Percentiles rank a stretch among this genome's conserved stretches.
phyloP scores from a whole-genome alignment of 768 basidiomycete genomes.

The Pleurotus ostreatus region DNA sequence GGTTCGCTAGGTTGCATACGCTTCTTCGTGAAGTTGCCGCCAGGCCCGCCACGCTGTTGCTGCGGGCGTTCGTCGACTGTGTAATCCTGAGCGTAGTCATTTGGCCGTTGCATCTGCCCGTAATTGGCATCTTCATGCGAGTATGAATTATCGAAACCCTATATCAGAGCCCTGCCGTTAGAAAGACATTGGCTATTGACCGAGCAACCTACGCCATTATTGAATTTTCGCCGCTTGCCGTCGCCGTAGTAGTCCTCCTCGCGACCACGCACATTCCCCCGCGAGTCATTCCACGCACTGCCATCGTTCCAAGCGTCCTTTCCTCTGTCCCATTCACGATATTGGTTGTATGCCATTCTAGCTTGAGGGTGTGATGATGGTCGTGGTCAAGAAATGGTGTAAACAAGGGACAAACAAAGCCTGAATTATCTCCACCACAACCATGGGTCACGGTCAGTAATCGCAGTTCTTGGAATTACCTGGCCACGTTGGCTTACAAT shows the following conservation, averaged over 20 bases:
- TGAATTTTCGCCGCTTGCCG: slow-evolving; percentile 76
- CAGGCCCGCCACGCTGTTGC: slow-evolving; percentile 36
- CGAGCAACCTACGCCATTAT: slow-evolving; percentile 58
- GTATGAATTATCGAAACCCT: slow-evolving; percentile 52
- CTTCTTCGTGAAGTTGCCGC: slow-evolving; percentile 54
- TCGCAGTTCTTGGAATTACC: neutral
- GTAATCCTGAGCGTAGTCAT: slow-evolving; percentile 41
- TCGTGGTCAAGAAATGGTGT: slow-evolving; percentile 21
- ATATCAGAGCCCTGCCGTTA: slow-evolving; percentile 16
- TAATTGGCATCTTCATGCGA: slow-evolving; percentile 37
- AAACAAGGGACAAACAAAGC: slow-evolving; percentile 37
- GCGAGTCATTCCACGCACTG: slow-evolving; percentile 20
- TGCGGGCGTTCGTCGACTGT: slow-evolving; percentile 48
- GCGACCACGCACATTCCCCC: slow-evolving; percentile 45
- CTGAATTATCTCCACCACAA: slow-evolving; percentile 23
- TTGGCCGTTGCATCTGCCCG: slow-evolving; percentile 24
- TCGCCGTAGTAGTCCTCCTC: slow-evolving; percentile 70
- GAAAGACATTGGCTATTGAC: neutral
- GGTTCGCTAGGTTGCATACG: slow-evolving; percentile 81
- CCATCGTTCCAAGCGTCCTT: slow-evolving; percentile 48
- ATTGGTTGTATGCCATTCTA: slow-evolving; percentile 58
- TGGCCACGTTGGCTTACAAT: slow-evolving; percentile 1
- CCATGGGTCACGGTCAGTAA: slow-evolving; percentile 54
- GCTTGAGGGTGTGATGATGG: slow-evolving; percentile 20
- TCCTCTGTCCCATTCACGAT: slow-evolving; percentile 83